Evolutionary conservation across 192 early-diverging fungal species (phyloP).

Genomic region (Kappamyces sp.): DNA sequence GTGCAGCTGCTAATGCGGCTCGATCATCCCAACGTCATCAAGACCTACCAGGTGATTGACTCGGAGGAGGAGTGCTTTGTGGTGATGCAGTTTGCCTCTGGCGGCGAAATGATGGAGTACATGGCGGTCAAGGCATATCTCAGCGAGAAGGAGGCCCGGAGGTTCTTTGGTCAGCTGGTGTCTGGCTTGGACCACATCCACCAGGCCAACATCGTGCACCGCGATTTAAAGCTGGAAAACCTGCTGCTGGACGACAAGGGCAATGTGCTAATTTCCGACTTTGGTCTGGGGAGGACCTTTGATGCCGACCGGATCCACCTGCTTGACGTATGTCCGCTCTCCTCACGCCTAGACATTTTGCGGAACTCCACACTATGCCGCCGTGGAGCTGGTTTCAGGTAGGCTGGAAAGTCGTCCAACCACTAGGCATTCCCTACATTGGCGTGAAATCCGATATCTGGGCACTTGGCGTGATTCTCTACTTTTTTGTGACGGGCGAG

Average conservation of each 20-base stretch:
- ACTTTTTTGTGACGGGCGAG: conserved; percentile 53
- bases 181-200: conserved; percentile 60
- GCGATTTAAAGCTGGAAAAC: conserved; percentile 57
- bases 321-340: conserved; percentile 29
- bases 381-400: conserved; percentile 57
- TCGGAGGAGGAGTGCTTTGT: conserved; percentile 55
- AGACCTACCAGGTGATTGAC: conserved; percentile 56
- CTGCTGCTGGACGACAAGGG: conserved; percentile 43
- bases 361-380: conserved; percentile 61
- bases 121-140: conserved; percentile 44
- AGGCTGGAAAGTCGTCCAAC: not conserved
- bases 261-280: conserved; percentile 55
- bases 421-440: conserved; percentile 47
- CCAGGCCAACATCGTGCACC: conserved; percentile 54
- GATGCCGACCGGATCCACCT: conserved; percentile 32
- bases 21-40: conserved; percentile 59
- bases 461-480: conserved; percentile 64
- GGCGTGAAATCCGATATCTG: conserved; percentile 61
- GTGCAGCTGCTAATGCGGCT: conserved; percentile 56
- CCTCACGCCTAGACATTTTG: conserved; percentile 44
- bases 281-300: conserved; percentile 55
- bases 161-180: conserved; percentile 53
- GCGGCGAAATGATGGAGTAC: conserved; percentile 58
- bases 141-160: conserved; percentile 48
- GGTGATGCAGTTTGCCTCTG: conserved; percentile 55